Conservation (phyloP, 148 eudicot genomes). For the Rheum nobile region DNA sequence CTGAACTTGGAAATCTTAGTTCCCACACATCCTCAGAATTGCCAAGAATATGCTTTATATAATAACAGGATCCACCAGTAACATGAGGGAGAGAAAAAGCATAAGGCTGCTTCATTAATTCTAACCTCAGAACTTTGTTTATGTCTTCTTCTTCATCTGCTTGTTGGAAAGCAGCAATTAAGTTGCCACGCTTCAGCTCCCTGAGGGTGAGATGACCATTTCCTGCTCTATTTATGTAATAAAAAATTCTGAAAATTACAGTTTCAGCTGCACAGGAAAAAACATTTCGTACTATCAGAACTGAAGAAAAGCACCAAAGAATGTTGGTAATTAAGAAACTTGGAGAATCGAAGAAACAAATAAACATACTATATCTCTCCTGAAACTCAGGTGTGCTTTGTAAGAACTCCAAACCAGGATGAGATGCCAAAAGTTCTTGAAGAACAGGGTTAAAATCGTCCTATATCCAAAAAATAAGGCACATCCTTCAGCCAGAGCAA, state of each 20-base stretch:
- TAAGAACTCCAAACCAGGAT: conserved; percentile 93
- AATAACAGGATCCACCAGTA: neutral
- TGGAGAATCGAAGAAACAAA: neutral
- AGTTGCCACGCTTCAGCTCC: conserved; percentile 88
- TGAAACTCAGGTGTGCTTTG: conserved; percentile 95
- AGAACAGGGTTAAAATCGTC: conserved; percentile 9
- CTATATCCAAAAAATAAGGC: neutral
- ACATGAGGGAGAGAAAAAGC: neutral
- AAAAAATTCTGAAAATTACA: conserved; percentile 93
- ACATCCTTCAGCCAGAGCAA: neutral
- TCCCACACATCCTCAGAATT: neutral
- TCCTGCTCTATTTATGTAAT: conserved; percentile 89
- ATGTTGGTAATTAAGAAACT: neutral
- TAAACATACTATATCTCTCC: conserved; percentile 77
- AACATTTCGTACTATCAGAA: neutral
- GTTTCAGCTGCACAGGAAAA: conserved; percentile 68
- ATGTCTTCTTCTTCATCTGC: conserved; percentile 99
- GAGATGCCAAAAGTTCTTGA: conserved; percentile 17
- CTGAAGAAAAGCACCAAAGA: neutral
- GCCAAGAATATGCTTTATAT: neutral
- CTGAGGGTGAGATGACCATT: conserved; percentile 82
- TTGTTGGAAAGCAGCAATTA: conserved; percentile 88
- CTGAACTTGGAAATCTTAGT: neutral
- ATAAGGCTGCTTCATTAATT: conserved; percentile 1
- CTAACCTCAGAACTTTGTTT: conserved; percentile 87